phyloP scores from a whole-genome alignment of 495 filamentous ascomycete genomes.

The Chaetomidium leptoderma region DNA sequence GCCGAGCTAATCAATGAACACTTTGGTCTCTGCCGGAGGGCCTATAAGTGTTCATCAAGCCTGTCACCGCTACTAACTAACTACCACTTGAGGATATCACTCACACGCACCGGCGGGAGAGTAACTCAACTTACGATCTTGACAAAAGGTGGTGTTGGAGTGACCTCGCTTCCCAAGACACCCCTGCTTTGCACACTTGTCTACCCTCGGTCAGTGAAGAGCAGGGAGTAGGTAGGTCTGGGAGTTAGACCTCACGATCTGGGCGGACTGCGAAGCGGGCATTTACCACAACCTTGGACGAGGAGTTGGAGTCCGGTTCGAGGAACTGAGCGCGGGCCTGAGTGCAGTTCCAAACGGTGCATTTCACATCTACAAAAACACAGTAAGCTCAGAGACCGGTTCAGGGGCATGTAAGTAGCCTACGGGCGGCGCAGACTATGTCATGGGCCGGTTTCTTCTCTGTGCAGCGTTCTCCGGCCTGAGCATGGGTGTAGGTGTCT shows the following conservation, averaged over 20 bases:
- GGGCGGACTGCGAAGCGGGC: conserved; percentile 25
- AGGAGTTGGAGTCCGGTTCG: conserved; percentile 22
- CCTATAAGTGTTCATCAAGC: too few species aligned
- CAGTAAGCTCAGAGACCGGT: not conserved
- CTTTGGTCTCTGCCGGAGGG: too few species aligned
- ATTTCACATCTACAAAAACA: conserved; percentile 18
- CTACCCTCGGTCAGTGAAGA: conserved; percentile 12
- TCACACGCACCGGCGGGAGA: too few species aligned
- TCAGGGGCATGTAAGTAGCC: not conserved
- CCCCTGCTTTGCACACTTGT: conserved; percentile 26
- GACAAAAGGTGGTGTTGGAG: conserved; percentile 14
- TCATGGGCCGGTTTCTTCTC: conserved; percentile 28
- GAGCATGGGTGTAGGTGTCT: conserved; percentile 28
- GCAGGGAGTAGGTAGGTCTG: too few species aligned
- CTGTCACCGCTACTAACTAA: too few species aligned
- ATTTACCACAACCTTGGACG: conserved; percentile 17
- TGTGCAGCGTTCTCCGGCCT: conserved; percentile 22
- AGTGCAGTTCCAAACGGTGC: conserved; percentile 23
- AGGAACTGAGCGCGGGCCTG: conserved; percentile 27
- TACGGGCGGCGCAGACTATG: conserved; percentile 26
- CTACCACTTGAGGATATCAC: too few species aligned
- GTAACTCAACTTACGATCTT: conserved; percentile 17
- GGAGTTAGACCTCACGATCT: conserved; percentile 21
- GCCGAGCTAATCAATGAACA: too few species aligned
- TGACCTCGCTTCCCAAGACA: conserved; percentile 17